A percentile compares a stretch with the other conserved stretches of the same genome.
Evolutionary conservation across 2,329 filamentous ascomycete genomes (phyloP).

Genomic region (Helminthosporium solani): DNA sequence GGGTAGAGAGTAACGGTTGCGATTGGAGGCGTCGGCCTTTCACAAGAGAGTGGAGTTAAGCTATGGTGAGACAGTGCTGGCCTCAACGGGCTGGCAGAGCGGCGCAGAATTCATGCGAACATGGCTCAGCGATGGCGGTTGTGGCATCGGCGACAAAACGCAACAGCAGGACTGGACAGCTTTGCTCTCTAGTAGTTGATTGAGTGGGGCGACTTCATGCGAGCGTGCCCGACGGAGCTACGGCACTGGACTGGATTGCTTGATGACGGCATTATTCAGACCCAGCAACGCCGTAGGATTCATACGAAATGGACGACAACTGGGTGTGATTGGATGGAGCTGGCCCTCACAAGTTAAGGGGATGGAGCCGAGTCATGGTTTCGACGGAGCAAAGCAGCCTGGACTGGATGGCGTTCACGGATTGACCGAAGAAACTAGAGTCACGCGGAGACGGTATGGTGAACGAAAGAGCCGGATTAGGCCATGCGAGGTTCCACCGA

Average conservation of each 20-base stretch:
- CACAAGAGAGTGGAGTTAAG: constrained; percentile 9
- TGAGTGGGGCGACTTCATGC: constrained; percentile 8
- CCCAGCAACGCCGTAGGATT: constrained; percentile 9
- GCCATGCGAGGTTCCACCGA: constrained; percentile 7
- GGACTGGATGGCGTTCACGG: constrained; percentile 7
- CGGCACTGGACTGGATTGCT: constrained; percentile 9
- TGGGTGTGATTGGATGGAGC: constrained; percentile 9
- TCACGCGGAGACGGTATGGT: constrained; percentile 10
- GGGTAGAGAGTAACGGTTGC: no score
- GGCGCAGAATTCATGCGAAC: constrained; percentile 10
- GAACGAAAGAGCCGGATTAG: constrained; percentile 8
- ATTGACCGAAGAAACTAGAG: constrained; percentile 11
- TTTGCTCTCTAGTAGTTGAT: constrained; percentile 12
- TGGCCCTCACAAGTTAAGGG: constrained; percentile 11
- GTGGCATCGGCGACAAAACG: constrained; percentile 9
- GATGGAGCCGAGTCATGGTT: constrained; percentile 11
- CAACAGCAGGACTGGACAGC: constrained; percentile 10
- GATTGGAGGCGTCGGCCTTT: constrained; percentile 4
- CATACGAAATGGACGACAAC: constrained; percentile 10
- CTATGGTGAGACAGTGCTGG: constrained; percentile 9
- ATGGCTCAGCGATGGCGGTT: constrained; percentile 9
- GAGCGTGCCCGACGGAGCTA: constrained; percentile 8
- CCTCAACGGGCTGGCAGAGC: constrained; percentile 7
- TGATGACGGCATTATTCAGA: constrained; percentile 10
- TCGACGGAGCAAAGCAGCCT: constrained; percentile 7